Evolutionary conservation across 2,329 filamentous ascomycete genomes (phyloP).

Genomic region (Colletotrichum plurivorum): DNA sequence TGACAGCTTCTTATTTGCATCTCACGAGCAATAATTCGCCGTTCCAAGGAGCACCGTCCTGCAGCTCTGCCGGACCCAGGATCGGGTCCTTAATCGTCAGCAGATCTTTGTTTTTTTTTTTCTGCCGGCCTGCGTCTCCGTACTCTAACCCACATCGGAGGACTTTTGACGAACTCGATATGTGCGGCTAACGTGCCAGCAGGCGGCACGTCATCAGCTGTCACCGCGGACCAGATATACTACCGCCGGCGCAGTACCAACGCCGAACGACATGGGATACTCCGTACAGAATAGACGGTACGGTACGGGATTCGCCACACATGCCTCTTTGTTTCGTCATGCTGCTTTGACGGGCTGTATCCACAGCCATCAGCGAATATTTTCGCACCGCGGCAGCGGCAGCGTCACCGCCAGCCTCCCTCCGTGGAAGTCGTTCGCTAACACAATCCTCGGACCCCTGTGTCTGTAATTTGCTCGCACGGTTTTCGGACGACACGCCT

Average conservation of each 20-base stretch:
- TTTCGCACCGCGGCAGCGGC: background rate
- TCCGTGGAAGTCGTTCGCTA: slow-evolving; percentile 5
- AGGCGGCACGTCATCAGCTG: slow-evolving; percentile 11
- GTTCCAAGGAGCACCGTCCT: background rate
- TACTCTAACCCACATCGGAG: slow-evolving; percentile 12
- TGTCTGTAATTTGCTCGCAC: slow-evolving; percentile 30
- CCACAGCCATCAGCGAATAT: slow-evolving; percentile 13
- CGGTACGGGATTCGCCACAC: background rate
- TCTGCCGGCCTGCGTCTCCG: slow-evolving; percentile 8
- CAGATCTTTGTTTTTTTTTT: slow-evolving; percentile 11
- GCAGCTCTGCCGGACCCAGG: slow-evolving; percentile 6
- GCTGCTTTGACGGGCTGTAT: slow-evolving; percentile 8
- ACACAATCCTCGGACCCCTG: slow-evolving; percentile 16
- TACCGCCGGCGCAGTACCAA: background rate
- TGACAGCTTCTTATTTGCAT: slow-evolving; percentile 8
- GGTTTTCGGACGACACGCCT: slow-evolving; percentile 26
- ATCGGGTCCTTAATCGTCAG: slow-evolving; percentile 7
- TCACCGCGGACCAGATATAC: background rate
- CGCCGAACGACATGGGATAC: no score
- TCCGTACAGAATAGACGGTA: background rate
- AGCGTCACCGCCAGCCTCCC: background rate
- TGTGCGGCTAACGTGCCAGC: slow-evolving; percentile 21
- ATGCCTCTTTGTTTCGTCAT: background rate
- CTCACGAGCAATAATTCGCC: slow-evolving; percentile 4
- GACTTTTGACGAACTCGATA: slow-evolving; percentile 14